These are phyloP conservation scores for Mikania micrantha DNA, from an alignment of 129 eudicot genomes.

Conservation along the genomic window DNA sequence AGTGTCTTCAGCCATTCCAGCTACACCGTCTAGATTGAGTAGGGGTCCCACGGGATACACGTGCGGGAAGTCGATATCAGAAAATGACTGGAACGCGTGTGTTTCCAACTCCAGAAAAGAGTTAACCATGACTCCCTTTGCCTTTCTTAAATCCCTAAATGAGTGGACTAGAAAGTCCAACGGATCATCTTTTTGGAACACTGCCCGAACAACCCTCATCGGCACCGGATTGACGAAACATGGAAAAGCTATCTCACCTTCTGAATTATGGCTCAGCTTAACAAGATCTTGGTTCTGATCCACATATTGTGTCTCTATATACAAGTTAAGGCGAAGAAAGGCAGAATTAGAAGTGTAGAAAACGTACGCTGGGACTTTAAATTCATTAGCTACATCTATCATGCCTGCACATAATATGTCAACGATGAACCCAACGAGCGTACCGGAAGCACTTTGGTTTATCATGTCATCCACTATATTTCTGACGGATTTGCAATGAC, in stretches of 20 bases:
- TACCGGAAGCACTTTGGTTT: background rate
- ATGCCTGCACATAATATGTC: constrained; percentile 29
- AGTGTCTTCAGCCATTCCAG: background rate
- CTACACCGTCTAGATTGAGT: constrained; percentile 12
- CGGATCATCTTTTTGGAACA: background rate
- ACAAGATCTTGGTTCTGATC: background rate
- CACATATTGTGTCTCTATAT: background rate
- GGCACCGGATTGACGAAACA: constrained; percentile 22
- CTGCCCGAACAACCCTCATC: constrained; percentile 11
- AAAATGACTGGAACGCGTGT: constrained; percentile 19
- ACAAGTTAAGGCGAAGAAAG: constrained; percentile 14
- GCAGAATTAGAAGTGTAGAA: constrained; percentile 24
- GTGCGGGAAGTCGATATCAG: constrained; percentile 7
- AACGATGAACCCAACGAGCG: constrained; percentile 15
- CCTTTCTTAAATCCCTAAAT: constrained; percentile 3
- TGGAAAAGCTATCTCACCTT: constrained; percentile 8
- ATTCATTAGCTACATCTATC: constrained; percentile 40
- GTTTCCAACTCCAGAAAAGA: constrained; percentile 32
- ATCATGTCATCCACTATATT: background rate
- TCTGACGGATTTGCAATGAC: constrained; percentile 15
- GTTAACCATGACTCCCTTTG: constrained; percentile 28
- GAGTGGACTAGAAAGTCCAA: constrained; percentile 2
- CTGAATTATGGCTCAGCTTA: background rate
- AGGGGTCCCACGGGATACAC: constrained; percentile 38
- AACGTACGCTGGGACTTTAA: constrained; percentile 18